These are phyloP conservation scores for Xylaria sp. DNA, from an alignment of 2,329 filamentous ascomycete genomes.

Conservation along the genomic window DNA sequence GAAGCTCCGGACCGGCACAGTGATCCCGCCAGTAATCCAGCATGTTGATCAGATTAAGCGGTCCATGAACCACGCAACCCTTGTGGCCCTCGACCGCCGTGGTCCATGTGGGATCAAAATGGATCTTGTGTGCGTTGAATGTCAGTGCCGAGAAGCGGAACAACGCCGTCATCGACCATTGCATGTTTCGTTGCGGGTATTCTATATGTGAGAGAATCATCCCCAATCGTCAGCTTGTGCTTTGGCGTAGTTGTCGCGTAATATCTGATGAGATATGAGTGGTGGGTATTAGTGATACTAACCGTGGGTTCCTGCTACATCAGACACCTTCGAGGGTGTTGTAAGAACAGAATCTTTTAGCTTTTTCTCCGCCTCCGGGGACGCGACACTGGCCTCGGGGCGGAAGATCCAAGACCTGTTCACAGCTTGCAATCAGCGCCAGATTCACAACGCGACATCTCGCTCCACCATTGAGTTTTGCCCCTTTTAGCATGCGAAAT, in stretches of 20 bases:
- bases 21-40: slow-evolving; percentile 62
- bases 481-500: background rate
- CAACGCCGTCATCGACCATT: slow-evolving; percentile 48
- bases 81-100: slow-evolving; percentile 62
- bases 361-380: slow-evolving; percentile 16
- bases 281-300: background rate
- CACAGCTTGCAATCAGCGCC: background rate
- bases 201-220: slow-evolving; percentile 10
- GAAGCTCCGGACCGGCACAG: slow-evolving; percentile 29
- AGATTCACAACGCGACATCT: background rate
- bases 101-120: slow-evolving; percentile 67
- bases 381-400: slow-evolving; percentile 30
- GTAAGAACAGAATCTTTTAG: slow-evolving; percentile 15
- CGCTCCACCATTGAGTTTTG: background rate
- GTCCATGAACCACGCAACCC: slow-evolving; percentile 72
- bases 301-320: slow-evolving; percentile 19
- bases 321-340: slow-evolving; percentile 27
- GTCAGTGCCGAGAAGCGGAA: slow-evolving; percentile 82
- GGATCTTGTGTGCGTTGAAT: slow-evolving; percentile 82
- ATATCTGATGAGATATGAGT: background rate
- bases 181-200: slow-evolving; percentile 30
- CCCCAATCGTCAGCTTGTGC: background rate
- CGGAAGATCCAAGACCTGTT: slow-evolving; percentile 42
- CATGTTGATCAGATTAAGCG: slow-evolving; percentile 68
- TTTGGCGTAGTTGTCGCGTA: background rate